Conservation (phyloP, 2,329 filamentous ascomycete species). For the Ascochyta rabiei region DNA sequence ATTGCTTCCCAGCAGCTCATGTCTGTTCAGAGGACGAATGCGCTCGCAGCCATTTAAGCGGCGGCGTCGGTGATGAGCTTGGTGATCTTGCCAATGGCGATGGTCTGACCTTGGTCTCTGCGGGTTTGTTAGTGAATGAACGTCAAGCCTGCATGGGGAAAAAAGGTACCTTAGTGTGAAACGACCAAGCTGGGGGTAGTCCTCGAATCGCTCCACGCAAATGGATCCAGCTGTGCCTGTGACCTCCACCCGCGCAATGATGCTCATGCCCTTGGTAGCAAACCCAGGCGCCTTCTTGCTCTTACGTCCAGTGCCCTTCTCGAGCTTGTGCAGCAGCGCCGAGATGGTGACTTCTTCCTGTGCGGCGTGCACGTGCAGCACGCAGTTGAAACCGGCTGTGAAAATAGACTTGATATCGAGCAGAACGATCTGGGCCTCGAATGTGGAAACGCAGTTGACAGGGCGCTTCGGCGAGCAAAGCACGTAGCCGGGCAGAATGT, state of each 20-base stretch:
- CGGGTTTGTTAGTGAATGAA: constrained; percentile 32
- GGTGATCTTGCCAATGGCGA: constrained; percentile 98
- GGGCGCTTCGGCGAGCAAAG: constrained; percentile 92
- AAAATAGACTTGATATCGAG: constrained; percentile 94
- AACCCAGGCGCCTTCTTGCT: constrained; percentile 93
- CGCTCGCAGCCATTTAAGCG: constrained; percentile 15
- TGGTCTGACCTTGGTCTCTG: constrained; percentile 83
- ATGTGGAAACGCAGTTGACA: constrained; percentile 85
- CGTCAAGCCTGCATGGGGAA: neutral
- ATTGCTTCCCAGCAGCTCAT: neutral
- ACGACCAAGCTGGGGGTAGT: constrained; percentile 75
- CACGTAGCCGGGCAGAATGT: constrained; percentile 93
- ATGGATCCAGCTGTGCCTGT: constrained; percentile 84
- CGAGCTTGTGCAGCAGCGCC: constrained; percentile 86
- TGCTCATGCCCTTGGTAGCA: constrained; percentile 79
- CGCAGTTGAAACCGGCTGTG: constrained; percentile 94
- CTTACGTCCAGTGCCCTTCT: constrained; percentile 92
- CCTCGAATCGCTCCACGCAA: constrained; percentile 92
- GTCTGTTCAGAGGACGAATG: neutral
- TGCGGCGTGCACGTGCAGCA: constrained; percentile 94
- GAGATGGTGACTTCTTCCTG: constrained; percentile 97
- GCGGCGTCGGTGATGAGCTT: constrained; percentile 68
- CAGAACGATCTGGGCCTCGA: constrained; percentile 96
- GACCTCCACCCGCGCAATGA: constrained; percentile 90
- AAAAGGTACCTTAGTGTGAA: constrained; percentile 37